A percentile compares a stretch with the other conserved stretches of the same genome.
phyloP scores from a whole-genome alignment of 2,329 filamentous ascomycete species.

The Metarhizium anisopliae region DNA sequence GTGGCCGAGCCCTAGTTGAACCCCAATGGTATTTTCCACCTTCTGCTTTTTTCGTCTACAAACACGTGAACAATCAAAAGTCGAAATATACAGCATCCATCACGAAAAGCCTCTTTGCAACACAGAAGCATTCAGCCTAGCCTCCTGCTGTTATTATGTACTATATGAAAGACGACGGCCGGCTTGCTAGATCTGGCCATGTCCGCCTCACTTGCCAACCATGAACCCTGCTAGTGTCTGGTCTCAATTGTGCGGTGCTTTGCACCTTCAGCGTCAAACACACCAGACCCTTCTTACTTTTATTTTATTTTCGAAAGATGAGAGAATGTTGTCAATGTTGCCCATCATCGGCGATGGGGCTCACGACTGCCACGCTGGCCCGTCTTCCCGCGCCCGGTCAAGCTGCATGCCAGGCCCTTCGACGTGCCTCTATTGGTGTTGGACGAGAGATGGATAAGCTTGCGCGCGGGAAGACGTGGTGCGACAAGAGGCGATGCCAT shows the following conservation, averaged over 20 bases:
- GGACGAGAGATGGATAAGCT: neutral
- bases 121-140: neutral
- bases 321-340: neutral
- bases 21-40: too few relatives aligned
- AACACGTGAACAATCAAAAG: too few relatives aligned
- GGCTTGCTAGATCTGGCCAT: slow-evolving; percentile 1
- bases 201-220: neutral
- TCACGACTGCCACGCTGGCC: neutral
- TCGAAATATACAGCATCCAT: neutral
- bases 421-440: neutral
- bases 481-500: neutral
- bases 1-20: too few relatives aligned
- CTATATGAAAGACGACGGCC: too few relatives aligned
- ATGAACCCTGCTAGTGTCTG: neutral
- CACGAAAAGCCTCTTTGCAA: neutral
- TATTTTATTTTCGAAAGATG: neutral
- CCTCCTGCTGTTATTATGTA: neutral
- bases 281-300: neutral
- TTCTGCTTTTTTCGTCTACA: too few relatives aligned
- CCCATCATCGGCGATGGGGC: too few relatives aligned
- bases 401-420: neutral
- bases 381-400: neutral
- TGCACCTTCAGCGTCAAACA: neutral
- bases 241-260: neutral
- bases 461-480: neutral